These are phyloP conservation scores for Picochlorum sp. DNA, from an alignment of 139 green algal species.

Conservation along the genomic window DNA sequence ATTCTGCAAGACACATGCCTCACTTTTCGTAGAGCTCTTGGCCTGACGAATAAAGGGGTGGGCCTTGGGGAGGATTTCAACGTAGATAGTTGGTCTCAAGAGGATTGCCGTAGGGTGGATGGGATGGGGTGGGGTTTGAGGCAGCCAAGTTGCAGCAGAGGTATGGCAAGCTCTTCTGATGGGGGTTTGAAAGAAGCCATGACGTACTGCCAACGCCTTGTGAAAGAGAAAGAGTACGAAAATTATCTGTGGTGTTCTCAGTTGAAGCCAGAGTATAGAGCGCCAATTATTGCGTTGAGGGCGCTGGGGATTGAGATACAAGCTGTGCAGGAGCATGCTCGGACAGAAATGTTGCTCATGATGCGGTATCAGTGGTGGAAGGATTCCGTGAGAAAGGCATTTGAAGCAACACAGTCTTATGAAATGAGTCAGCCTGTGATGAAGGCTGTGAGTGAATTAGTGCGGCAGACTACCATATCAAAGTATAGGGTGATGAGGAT, in stretches of 20 bases:
- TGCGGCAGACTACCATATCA: slow-evolving; percentile 15
- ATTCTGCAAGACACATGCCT: no score
- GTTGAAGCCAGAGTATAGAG: slow-evolving; percentile 43
- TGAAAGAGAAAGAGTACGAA: slow-evolving; percentile 48
- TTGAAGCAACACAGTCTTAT: slow-evolving; percentile 12
- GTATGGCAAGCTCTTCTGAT: background rate
- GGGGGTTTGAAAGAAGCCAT: background rate
- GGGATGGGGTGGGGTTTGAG: no score
- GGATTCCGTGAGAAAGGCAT: slow-evolving; percentile 52
- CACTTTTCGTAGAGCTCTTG: no score
- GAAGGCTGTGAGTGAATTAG: slow-evolving; percentile 37
- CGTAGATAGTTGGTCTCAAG: no score
- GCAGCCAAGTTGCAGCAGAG: no score
- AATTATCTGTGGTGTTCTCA: slow-evolving; percentile 62
- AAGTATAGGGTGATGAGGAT: slow-evolving; percentile 65
- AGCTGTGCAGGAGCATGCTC: slow-evolving; percentile 44
- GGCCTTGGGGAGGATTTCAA: no score
- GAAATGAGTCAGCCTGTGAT: slow-evolving; percentile 45
- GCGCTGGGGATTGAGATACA: slow-evolving; percentile 69
- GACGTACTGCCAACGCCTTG: slow-evolving; percentile 22
- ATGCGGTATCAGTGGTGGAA: slow-evolving; percentile 78
- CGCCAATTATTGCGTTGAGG: slow-evolving; percentile 54
- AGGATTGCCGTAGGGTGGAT: no score
- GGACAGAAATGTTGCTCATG: slow-evolving; percentile 28
- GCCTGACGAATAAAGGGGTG: no score